Evolutionary conservation across 2,329 filamentous ascomycete species (phyloP).

Genomic region (Metarhizium humberi): DNA sequence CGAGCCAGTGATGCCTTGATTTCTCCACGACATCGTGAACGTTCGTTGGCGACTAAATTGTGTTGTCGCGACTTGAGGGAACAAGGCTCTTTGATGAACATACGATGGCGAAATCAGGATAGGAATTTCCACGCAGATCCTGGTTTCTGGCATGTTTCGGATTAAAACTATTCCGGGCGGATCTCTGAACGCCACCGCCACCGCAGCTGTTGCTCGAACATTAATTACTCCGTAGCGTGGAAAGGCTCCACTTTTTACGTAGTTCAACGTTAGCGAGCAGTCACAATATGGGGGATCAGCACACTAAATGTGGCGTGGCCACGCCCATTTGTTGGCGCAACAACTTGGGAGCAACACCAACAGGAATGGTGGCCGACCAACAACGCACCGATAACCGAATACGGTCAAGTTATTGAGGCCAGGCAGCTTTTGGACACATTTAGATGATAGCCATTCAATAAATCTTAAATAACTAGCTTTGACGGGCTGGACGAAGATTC

Average conservation of each 20-base stretch:
- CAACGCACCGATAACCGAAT: too few species aligned
- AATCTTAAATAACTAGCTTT: too few species aligned
- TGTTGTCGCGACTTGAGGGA: background rate
- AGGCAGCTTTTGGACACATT: too few species aligned
- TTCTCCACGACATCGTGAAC: constrained; percentile 55
- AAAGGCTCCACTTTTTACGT: background rate
- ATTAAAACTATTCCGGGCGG: background rate
- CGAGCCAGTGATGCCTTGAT: constrained; percentile 85
- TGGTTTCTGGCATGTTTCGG: background rate
- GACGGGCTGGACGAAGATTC: too few species aligned
- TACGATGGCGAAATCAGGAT: background rate
- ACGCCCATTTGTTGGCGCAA: too few species aligned
- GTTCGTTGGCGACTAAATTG: background rate
- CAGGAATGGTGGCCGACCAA: too few species aligned
- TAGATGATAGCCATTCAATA: too few species aligned
- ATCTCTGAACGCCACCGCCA: background rate
- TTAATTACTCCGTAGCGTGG: background rate
- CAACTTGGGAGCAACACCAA: too few species aligned
- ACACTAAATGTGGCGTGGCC: too few species aligned
- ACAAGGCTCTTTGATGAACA: background rate
- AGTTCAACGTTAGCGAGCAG: too few species aligned
- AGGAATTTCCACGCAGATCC: background rate
- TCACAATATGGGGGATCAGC: too few species aligned
- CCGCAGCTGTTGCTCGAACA: background rate
- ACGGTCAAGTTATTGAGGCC: too few species aligned